Evolutionary conservation across 176 grass and related monocot species (phyloP), one percentile per base, ranked within the genome.

Genomic region (Cocos nucifera): DNA sequence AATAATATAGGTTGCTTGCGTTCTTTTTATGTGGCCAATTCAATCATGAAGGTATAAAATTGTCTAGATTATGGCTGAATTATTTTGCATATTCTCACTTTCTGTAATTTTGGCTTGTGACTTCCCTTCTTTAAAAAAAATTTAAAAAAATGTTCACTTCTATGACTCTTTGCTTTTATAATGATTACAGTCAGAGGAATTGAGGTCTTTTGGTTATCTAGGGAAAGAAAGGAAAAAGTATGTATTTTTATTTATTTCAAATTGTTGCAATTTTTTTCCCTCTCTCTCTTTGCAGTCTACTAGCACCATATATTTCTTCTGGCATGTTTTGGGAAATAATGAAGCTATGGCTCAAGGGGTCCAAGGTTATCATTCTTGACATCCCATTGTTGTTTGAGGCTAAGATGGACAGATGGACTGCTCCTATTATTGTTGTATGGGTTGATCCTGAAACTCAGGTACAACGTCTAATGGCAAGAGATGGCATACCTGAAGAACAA

Each of bases 301-400:
- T 96, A 21, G 86, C 91, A 4, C 86, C 83, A 19, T 53, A 96
- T 63, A 90, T 96, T 55, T 96, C 86, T 19, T 90, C 35, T 19
- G 78, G 69, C 50, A 87, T 96, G 57, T 71, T 87, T 5, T 90
- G 83, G 86, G 91, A 96, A 72, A 50, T 87, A 52, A 17, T 79
- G 48, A 96, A 90, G 77, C 65, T 96, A 1, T 96, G 86, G 91
- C 39, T 90, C 35, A 90, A 85, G 16, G 91, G 91, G 24, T 72
- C 58, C 62, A 80, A 58, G 44, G 80, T 87, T 71, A 78, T 96
- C 10, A 22, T 96, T 52, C 83, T 90, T 4, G 91, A 96, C 72
- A 87, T 90, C 54, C 91, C 91, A 0, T 68, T 96, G 35, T 22
- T 90, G 56, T 96, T 90, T 2, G 91, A 96, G 72, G 77, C 83